Percentiles rank a stretch among this genome's conserved stretches.
Evolutionary conservation across 106 monocot species (phyloP).

Genomic region (Allium cepa): DNA sequence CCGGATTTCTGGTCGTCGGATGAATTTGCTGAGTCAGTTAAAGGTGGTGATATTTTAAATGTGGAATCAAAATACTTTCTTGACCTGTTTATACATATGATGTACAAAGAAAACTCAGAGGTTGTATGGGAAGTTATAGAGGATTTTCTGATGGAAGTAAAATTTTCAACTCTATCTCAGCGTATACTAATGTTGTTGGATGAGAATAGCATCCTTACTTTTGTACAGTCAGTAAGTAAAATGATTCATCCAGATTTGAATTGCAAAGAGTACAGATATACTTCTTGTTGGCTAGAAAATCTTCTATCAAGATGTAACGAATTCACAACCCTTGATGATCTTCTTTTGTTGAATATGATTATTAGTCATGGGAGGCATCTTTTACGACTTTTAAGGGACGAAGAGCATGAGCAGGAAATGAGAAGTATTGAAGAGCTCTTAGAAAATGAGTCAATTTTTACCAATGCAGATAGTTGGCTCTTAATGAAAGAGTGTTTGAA

Average conservation of each 20-base stretch:
- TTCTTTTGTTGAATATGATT: slow-evolving; percentile 59
- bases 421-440: slow-evolving; percentile 42
- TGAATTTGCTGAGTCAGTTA: slow-evolving; percentile 78
- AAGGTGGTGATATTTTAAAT: slow-evolving; percentile 79
- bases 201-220: slow-evolving; percentile 47
- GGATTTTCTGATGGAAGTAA: slow-evolving; percentile 53
- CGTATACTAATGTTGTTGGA: slow-evolving; percentile 60
- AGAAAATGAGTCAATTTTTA: slow-evolving; percentile 16
- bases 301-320: slow-evolving; percentile 29
- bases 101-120: slow-evolving; percentile 66
- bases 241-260: slow-evolving; percentile 8
- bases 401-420: slow-evolving; percentile 59
- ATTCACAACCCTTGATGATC: slow-evolving; percentile 39
- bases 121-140: slow-evolving; percentile 64
- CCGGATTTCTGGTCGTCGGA: slow-evolving; percentile 90
- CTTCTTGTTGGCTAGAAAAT: slow-evolving; percentile 70
- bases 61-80: slow-evolving; percentile 75
- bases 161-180: slow-evolving; percentile 63
- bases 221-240: slow-evolving; percentile 45
- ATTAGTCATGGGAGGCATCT: slow-evolving; percentile 70
- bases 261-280: slow-evolving; percentile 38
- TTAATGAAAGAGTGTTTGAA: slow-evolving; percentile 48
- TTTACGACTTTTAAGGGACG: slow-evolving; percentile 50
- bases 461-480: slow-evolving; percentile 46
- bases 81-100: slow-evolving; percentile 47